phyloP scores from a whole-genome alignment of 306 rosid genomes.

The Castanopsis chinensis region DNA sequence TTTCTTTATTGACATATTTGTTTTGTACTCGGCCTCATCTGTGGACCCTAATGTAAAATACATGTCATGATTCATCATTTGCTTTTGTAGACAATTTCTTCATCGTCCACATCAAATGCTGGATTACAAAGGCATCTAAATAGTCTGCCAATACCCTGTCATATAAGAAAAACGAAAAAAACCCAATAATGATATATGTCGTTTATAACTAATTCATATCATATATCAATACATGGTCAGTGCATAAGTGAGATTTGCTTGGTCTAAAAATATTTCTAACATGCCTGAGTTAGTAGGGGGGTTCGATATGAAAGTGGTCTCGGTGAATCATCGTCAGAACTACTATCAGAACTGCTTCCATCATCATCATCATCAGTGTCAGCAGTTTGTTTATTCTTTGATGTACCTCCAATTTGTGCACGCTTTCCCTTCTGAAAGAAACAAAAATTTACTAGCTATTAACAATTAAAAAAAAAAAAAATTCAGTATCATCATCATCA shows the following conservation, averaged over 20 bases:
- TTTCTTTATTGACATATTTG: background rate
- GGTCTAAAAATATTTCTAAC: conserved; percentile 6
- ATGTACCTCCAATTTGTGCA: conserved; percentile 50
- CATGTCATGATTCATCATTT: conserved; percentile 39
- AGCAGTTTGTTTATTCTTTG: conserved; percentile 54
- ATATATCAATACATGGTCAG: too few relatives aligned
- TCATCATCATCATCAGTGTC: conserved; percentile 52
- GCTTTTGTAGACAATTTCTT: conserved; percentile 77
- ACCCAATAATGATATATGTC: background rate
- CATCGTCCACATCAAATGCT: conserved; percentile 94
- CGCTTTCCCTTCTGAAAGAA: conserved; percentile 52
- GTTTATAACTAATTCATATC: too few relatives aligned
- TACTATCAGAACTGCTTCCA: conserved; percentile 67
- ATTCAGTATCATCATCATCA: background rate
- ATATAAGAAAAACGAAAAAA: background rate
- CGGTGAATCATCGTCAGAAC: conserved; percentile 67
- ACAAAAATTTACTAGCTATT: background rate
- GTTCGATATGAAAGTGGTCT: conserved; percentile 70
- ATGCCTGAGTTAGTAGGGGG: conserved; percentile 85
- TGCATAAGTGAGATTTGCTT: background rate
- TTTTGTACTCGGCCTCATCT: background rate
- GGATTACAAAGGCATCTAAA: conserved; percentile 99
- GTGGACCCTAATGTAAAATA: background rate
- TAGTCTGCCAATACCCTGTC: conserved; percentile 89
- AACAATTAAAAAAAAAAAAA: background rate